Percentiles rank a stretch among this genome's conserved stretches.
phyloP scores from a whole-genome alignment of 139 green algal genomes.

The Nannochloris sp. region DNA sequence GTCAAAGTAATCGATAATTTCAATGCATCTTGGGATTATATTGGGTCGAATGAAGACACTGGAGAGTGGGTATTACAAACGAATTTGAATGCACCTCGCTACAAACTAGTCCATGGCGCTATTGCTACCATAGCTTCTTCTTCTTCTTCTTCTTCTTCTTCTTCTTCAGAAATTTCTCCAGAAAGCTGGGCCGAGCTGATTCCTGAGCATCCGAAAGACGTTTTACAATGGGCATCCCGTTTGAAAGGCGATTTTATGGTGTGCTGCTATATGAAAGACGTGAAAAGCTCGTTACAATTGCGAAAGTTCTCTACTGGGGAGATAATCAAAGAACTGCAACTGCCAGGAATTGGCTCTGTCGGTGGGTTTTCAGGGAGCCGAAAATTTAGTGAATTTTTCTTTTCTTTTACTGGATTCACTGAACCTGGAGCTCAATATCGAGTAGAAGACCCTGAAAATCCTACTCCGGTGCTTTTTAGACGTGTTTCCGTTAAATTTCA shows the following conservation, averaged over 20 bases:
- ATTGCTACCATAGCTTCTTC: conserved; percentile 11
- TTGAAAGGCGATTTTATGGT: conserved; percentile 61
- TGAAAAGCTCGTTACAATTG: conserved; percentile 52
- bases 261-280: conserved; percentile 60
- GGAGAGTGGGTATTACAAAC: conserved; percentile 62
- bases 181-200: conserved; percentile 63
- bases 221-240: conserved; percentile 50
- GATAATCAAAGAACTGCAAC: conserved; percentile 32
- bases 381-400: conserved; percentile 64
- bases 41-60: conserved; percentile 63
- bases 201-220: conserved; percentile 61
- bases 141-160: conserved; percentile 23
- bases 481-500: conserved; percentile 52
- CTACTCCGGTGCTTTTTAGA: conserved; percentile 53
- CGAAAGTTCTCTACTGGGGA: conserved; percentile 33
- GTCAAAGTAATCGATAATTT: conserved; percentile 81
- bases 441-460: background rate
- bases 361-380: conserved; percentile 45
- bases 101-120: conserved; percentile 30
- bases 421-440: conserved; percentile 33
- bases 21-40: conserved; percentile 56
- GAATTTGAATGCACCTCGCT: conserved; percentile 77
- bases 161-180: too few species aligned
- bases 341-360: conserved; percentile 61
- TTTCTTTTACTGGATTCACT: conserved; percentile 63